Evolutionary conservation across 495 filamentous ascomycete species (phyloP), one percentile per base, ranked within the genome.

Genomic region (Hamigera avellanea): DNA sequence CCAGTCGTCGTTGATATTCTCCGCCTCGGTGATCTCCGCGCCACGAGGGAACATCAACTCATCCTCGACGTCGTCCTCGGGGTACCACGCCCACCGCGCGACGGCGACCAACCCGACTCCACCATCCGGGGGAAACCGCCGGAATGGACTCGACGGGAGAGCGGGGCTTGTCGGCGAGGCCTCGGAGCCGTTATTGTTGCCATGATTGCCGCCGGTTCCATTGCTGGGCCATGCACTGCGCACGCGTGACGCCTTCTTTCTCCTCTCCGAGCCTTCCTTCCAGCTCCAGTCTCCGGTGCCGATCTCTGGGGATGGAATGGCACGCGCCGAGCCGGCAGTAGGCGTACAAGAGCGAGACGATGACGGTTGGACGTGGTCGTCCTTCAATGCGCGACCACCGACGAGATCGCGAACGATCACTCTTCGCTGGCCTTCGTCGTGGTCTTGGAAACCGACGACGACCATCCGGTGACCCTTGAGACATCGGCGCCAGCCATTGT

Each of bases 1-100:
- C 86, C 86, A 95, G 54, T 93, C 85, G 26, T 76, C 83, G 56
- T 91, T 93, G 30, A 88, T 73, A 54, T 83, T 78, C 57, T 83
- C 75, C 23, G 76, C 75, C 64, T 94, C 87, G 2, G 67, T 65
- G 8, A 95, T 71, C 56, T 89, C 83, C 0, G 86, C 85, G 4
- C 80, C 78, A 38, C 74, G 79, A 2, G 87, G 87, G 47, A 95
- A 94, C 45, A 73, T 61, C 35, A 95, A 52, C 64, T 95, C 87
- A 54, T 93, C 81, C 21, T 61, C 56, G 9, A 64, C 64, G 5
- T 64, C 75, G 5, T 69, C 70, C 6, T 56, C 61, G 0, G 83
- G 85, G 47, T 78, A 86, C 66, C 76, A 93, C 6, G 70, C 63
- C 81, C 83, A 94, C 14, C 61, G 40, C 0, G 84, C 83, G 12